Conservation (phyloP, 306 rosid species). For the Herpetospermum pedunculosum region DNA sequence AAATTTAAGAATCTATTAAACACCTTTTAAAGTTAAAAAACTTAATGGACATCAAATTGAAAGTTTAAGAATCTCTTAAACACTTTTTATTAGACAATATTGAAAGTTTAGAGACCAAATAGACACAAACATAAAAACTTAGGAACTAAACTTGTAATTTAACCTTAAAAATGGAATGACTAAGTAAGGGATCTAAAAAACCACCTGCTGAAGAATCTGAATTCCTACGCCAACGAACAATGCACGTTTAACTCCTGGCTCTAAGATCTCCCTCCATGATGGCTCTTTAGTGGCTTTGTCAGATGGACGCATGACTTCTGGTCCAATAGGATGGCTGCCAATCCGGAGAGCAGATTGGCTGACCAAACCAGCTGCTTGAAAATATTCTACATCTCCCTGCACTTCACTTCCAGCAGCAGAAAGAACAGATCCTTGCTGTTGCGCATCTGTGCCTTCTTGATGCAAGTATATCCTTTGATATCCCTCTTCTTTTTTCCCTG, state of each 20-base stretch:
- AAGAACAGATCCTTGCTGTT: conserved; percentile 16
- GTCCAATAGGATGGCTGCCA: conserved; percentile 13
- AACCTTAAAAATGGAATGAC: not conserved
- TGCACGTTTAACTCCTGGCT: conserved; percentile 32
- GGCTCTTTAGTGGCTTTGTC: conserved; percentile 20
- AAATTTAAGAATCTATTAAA: no score
- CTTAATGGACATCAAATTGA: no score
- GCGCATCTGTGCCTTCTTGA: conserved; percentile 18
- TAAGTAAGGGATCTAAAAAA: not conserved
- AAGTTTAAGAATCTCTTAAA: no score
- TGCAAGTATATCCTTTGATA: conserved; percentile 29
- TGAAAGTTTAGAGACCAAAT: no score
- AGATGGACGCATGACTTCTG: conserved; percentile 14
- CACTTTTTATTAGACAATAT: no score
- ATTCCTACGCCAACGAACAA: conserved; percentile 24
- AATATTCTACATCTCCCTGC: conserved; percentile 11
- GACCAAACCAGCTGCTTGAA: conserved; percentile 34
- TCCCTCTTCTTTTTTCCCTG: conserved; percentile 26
- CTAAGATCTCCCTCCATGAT: conserved; percentile 24
- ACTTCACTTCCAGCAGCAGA: conserved; percentile 17
- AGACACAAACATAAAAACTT: no score
- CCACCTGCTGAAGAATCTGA: conserved; percentile 34
- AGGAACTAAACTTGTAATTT: no score
- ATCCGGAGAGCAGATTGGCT: conserved; percentile 21
- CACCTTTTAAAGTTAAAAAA: no score